These are phyloP conservation scores for Posidonia oceanica DNA, from an alignment of 116 monocot species.

Conservation along the genomic window DNA sequence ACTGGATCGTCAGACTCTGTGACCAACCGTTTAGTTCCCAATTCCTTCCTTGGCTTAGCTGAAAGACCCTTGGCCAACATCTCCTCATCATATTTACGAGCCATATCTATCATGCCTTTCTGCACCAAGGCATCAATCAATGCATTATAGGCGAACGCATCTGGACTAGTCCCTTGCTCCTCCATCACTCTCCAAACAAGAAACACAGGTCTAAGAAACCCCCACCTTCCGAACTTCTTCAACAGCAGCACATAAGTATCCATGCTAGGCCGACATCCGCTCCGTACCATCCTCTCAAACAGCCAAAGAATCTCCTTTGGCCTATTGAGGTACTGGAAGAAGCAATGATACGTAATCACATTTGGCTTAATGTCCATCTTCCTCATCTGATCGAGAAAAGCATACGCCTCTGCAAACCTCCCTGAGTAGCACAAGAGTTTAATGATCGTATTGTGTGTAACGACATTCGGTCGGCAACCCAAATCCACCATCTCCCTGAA, in stretches of 20 bases:
- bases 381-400: constrained; percentile 48
- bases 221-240: constrained; percentile 94
- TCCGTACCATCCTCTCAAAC: constrained; percentile 63
- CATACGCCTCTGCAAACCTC: constrained; percentile 53
- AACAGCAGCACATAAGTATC: constrained; percentile 91
- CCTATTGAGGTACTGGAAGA: constrained; percentile 48
- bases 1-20: constrained; percentile 17
- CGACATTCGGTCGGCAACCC: constrained; percentile 48
- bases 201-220: constrained; percentile 78
- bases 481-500: constrained; percentile 68
- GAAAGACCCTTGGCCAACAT: constrained; percentile 84
- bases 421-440: constrained; percentile 68
- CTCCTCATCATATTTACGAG: constrained; percentile 77
- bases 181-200: constrained; percentile 73
- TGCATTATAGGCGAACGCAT: constrained; percentile 75
- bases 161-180: constrained; percentile 63
- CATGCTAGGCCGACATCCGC: constrained; percentile 64
- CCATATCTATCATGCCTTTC: constrained; percentile 85
- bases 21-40: constrained; percentile 28
- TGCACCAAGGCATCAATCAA: constrained; percentile 77
- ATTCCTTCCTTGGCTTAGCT: constrained; percentile 60
- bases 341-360: constrained; percentile 79
- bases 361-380: constrained; percentile 41
- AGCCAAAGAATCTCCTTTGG: constrained; percentile 68
- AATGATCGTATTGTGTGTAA: constrained; percentile 57